Conservation (phyloP, 345 rosid genomes). For the Gossypium sturtianum region DNA sequence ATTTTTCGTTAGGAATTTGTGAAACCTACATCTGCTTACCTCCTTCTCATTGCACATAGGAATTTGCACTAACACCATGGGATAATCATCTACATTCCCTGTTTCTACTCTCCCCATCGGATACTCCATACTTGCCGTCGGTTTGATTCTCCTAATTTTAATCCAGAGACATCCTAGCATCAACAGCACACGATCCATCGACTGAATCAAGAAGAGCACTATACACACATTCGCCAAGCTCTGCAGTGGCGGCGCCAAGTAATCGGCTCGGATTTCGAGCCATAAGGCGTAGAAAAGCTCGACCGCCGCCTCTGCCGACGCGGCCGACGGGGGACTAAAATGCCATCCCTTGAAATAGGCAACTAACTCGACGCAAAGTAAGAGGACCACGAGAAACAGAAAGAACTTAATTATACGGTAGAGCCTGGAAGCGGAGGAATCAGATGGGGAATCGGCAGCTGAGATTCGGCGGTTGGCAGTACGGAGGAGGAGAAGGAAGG, state of each 20-base stretch:
- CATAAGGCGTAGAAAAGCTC: slow-evolving; percentile 61
- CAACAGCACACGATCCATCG: slow-evolving; percentile 65
- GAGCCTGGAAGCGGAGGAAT: slow-evolving; percentile 43
- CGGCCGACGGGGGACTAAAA: slow-evolving; percentile 72
- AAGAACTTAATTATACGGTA: slow-evolving; percentile 55
- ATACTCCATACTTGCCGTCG: slow-evolving; percentile 41
- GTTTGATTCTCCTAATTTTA: slow-evolving; percentile 57
- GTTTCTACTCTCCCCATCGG: slow-evolving; percentile 25
- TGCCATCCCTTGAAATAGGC: slow-evolving; percentile 94
- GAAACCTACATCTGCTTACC: slow-evolving; percentile 76
- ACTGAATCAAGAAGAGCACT: slow-evolving; percentile 72
- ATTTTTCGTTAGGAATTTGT: slow-evolving; percentile 8
- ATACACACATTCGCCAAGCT: slow-evolving; percentile 67
- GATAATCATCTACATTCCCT: slow-evolving; percentile 46
- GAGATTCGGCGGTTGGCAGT: slow-evolving; percentile 75
- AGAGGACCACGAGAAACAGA: slow-evolving; percentile 44
- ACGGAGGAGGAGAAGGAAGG: slow-evolving; percentile 45
- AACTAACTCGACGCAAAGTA: slow-evolving; percentile 59
- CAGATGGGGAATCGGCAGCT: slow-evolving; percentile 26
- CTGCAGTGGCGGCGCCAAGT: slow-evolving; percentile 79
- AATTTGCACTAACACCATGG: slow-evolving; percentile 90
- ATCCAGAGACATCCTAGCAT: slow-evolving; percentile 81
- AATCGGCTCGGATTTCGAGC: slow-evolving; percentile 62
- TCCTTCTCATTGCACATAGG: slow-evolving; percentile 99
- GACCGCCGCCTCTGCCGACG: slow-evolving; percentile 48